Base-by-base conservation (phyloP, 371 early-diverging fungal species). In the Mucor lusitanicus region DNA sequence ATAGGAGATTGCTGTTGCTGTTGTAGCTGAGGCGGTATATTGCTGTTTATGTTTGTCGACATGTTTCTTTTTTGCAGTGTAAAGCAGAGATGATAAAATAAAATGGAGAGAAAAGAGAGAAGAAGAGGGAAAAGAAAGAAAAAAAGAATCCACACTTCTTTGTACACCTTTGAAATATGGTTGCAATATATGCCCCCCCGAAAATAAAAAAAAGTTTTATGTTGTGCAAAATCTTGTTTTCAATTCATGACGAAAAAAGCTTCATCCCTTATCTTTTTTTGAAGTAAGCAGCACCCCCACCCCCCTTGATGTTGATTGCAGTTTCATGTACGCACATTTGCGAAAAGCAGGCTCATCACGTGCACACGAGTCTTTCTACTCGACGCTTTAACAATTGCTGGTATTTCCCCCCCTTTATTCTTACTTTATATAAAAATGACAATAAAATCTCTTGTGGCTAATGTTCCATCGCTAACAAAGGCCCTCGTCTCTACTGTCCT, bases 381-480 rank as follows among this genome's bases (percentile, higher is more conserved):
- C 42, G 6, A 42, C 42, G 42, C 42, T 42, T 42, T 42, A 42
- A 42, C 42, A 42, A 17, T 17, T 17, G n/a, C 5, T 42, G 42
- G 17, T 42, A 17, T 17, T 42, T n/a, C 15, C 5, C 15, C 28
- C 37, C 46, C 21, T 13, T 65, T 28, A 62, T 32, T 27, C n/a
- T 42, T 42, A 42, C n/a, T 42, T 42, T 8, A 35, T 8, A 35
- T 8, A 35, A 42, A 42, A 42, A 59, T 46, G 39, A 25, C 58
- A 21, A 30, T 66, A 28, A 66, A 66, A 40, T 21, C 54, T 1
- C 42, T 72, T 15, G 39, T 78, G 27, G 68, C 72, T 15, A 83
- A 79, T 68, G 77, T 83, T 5, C 83, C 83, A 28, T 60, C 77
- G 15, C 59, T 80, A 46, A 83, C 83, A 59, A 83, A 74, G 60